These are phyloP conservation scores for Vaccinium vitisidaea DNA, from an alignment of 148 eudicot species.

Conservation along the genomic window DNA sequence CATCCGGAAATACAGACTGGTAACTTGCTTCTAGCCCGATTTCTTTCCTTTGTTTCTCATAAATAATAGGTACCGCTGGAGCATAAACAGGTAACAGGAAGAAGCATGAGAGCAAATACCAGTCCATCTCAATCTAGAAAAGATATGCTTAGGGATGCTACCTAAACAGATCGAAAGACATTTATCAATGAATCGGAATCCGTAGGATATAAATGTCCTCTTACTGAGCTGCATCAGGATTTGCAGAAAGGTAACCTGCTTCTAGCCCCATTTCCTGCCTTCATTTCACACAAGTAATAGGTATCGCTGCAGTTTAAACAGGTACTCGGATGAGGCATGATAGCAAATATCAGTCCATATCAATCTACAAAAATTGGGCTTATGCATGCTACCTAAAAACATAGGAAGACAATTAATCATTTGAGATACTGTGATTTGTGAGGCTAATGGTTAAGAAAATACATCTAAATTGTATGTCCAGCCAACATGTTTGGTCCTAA, in stretches of 20 bases:
- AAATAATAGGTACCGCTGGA: background rate
- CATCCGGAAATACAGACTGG: background rate
- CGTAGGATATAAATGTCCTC: constrained; percentile 1
- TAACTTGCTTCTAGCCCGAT: background rate
- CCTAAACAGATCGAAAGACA: background rate
- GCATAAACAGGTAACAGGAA: background rate
- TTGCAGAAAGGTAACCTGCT: background rate
- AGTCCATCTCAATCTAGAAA: background rate
- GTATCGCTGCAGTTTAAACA: background rate
- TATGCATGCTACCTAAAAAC: background rate
- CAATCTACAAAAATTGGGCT: constrained; percentile 3
- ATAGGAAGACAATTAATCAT: background rate
- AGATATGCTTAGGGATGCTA: background rate
- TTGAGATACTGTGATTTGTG: background rate
- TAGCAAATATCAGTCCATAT: background rate
- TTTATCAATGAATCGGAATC: background rate
- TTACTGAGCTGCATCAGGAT: background rate
- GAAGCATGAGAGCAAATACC: background rate
- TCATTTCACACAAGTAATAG: background rate
- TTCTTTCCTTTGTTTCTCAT: background rate
- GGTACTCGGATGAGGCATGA: background rate
- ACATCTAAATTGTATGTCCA: background rate
- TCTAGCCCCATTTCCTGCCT: background rate
- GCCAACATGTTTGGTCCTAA: background rate
- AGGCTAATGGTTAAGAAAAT: background rate